Conservation (phyloP, 148 eudicot species). For the Rhododendron vialii region DNA sequence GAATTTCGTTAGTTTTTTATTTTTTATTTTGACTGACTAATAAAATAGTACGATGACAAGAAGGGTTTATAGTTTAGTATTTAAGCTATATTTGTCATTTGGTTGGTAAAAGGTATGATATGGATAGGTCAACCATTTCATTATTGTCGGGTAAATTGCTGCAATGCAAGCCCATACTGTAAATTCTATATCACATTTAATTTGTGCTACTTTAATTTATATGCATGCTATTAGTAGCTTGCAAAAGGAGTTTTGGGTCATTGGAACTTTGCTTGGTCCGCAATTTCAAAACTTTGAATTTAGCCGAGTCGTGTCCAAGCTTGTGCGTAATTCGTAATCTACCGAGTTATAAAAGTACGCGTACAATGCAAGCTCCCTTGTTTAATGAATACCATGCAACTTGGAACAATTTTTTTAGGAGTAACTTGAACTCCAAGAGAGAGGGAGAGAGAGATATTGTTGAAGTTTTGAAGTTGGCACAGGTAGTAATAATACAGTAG, state of each 20-base stretch:
- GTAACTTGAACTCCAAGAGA: background rate
- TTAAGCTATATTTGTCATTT: background rate
- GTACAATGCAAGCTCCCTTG: background rate
- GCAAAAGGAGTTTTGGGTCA: background rate
- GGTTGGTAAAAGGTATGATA: background rate
- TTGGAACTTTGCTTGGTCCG: background rate
- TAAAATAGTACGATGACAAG: background rate
- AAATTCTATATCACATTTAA: background rate
- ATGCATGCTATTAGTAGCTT: no score
- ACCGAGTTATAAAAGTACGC: background rate
- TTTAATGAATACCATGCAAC: background rate
- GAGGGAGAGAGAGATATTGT: background rate
- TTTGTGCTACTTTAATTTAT: background rate
- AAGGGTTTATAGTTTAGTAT: background rate
- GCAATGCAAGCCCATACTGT: background rate
- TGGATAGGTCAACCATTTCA: background rate
- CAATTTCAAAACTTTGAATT: background rate
- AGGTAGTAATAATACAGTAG: background rate
- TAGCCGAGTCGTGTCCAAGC: background rate
- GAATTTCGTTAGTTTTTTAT: background rate
- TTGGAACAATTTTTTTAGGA: background rate
- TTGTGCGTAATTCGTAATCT: background rate
- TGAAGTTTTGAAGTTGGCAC: slow-evolving; percentile 22
- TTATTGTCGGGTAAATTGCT: background rate
- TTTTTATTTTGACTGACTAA: background rate